Base-by-base conservation (phyloP, 83 land plant genomes). In the Picea mariana region DNA sequence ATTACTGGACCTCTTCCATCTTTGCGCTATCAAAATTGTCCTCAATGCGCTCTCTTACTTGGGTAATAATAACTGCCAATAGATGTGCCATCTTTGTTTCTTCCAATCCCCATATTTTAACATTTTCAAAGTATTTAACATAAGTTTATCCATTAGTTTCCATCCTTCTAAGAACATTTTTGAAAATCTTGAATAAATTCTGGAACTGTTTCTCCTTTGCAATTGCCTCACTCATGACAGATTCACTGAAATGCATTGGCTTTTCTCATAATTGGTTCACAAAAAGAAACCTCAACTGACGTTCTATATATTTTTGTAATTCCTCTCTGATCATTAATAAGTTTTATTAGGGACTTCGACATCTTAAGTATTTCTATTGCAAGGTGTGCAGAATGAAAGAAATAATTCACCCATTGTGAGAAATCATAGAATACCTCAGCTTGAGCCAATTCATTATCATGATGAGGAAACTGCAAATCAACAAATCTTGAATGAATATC, bases 271-370 rank as follows among this genome's bases (percentile, higher is more conserved):
- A 62, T 62, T 88, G 90, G 73, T 82, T 80, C 44, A 86, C 87
- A 83, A 88, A 88, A n/a, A 88, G 77, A 44, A 88, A 65, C 42
- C 90, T 82, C 27, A 88, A 79, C 65, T 88, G 88, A 49, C 90
- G 81, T 38, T 86, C 77, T 16, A 84, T 83, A 58, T 88, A 86
- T 38, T 77, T 83, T 34, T 81, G 67, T 40, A 88, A 76, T 81
- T 88, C 88, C 86, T 88, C 85, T 82, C 81, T 86, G 78, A 88
- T 88, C 17, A 86, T 83, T n/a, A 86, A 79, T 47, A 88, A 86
- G 78, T 88, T 88, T 77, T 88, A n/a, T 88, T 66, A 88, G 63
- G 1, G 90, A 88, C 84, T 88, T 88, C 42, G 88, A 88, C 90
- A 88, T 88, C 78, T 88, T 88, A 26, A 88, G 67, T 76, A 86